These are phyloP conservation scores for Penicillium expansum DNA, from an alignment of 2,329 filamentous ascomycete genomes.

Conservation along the genomic window DNA sequence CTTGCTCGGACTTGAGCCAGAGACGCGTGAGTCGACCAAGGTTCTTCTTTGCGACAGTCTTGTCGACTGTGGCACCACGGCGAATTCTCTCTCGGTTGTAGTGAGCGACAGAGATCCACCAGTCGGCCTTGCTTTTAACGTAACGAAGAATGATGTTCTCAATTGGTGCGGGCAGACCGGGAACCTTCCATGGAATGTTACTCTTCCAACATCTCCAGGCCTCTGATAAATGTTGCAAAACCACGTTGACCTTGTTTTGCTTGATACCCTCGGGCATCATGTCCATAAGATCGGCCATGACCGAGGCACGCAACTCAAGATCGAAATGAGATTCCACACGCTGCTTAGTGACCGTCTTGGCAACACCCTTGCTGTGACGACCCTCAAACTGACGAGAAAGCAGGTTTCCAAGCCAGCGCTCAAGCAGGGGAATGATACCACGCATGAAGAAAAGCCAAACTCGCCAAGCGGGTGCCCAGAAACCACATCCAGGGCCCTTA, in stretches of 20 bases:
- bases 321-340: constrained; percentile 98
- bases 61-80: constrained; percentile 94
- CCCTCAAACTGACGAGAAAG: constrained; percentile 97
- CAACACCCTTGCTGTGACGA: constrained; percentile 96
- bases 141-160: constrained; percentile 99
- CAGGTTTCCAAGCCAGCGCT: constrained; percentile 95
- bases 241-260: constrained; percentile 98
- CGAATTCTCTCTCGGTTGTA: constrained; percentile 98
- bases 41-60: constrained; percentile 99
- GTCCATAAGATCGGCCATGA: constrained; percentile 98
- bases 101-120: constrained; percentile 99
- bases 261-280: constrained; percentile 99
- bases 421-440: constrained; percentile 92
- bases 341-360: constrained; percentile 98
- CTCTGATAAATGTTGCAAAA: constrained; percentile 94
- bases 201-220: constrained; percentile 99
- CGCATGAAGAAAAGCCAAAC: constrained; percentile 99
- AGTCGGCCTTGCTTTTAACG: constrained; percentile 98
- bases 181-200: constrained; percentile 99
- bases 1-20: constrained; percentile 97
- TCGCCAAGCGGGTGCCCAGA: constrained; percentile 98
- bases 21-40: constrained; percentile 88
- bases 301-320: constrained; percentile 90
- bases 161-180: constrained; percentile 90
- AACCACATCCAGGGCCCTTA: constrained; percentile 95